Conservation (phyloP, 306 rosid genomes). For the Cajanus cajan region DNA sequence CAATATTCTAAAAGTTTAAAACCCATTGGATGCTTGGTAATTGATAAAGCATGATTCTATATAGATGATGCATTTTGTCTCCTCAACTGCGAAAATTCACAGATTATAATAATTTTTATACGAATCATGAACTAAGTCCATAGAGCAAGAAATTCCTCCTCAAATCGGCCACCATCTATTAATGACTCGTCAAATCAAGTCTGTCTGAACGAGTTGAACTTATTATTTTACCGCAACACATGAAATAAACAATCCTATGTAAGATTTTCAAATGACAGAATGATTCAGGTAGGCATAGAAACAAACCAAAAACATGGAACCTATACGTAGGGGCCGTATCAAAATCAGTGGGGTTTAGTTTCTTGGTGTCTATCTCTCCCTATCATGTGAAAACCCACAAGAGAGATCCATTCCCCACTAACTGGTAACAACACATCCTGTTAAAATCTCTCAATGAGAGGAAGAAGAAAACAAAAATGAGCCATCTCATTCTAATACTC, state of each 20-base stretch:
- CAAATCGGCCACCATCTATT: background rate
- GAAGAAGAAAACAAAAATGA: too few relatives aligned
- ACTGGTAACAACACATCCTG: background rate
- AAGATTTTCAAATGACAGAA: background rate
- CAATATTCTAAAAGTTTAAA: background rate
- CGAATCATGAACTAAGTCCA: background rate
- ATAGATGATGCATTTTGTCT: background rate
- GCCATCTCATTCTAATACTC: background rate
- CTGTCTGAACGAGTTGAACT: background rate
- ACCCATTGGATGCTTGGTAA: background rate
- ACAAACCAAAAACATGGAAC: background rate
- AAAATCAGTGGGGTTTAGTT: background rate
- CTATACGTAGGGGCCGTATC: background rate
- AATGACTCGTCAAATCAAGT: background rate
- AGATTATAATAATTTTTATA: background rate
- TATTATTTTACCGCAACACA: background rate
- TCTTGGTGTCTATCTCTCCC: background rate
- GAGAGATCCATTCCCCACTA: background rate
- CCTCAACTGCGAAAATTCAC: background rate
- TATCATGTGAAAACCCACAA: background rate
- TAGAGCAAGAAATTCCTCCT: background rate
- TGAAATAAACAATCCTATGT: background rate
- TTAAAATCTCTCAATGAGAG: too few relatives aligned
- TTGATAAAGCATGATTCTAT: background rate
- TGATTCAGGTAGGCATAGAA: background rate